Evolutionary conservation across 345 rosid genomes (phyloP), one percentile per base, ranked within the genome.

Genomic region (Kernera saxatilis): DNA sequence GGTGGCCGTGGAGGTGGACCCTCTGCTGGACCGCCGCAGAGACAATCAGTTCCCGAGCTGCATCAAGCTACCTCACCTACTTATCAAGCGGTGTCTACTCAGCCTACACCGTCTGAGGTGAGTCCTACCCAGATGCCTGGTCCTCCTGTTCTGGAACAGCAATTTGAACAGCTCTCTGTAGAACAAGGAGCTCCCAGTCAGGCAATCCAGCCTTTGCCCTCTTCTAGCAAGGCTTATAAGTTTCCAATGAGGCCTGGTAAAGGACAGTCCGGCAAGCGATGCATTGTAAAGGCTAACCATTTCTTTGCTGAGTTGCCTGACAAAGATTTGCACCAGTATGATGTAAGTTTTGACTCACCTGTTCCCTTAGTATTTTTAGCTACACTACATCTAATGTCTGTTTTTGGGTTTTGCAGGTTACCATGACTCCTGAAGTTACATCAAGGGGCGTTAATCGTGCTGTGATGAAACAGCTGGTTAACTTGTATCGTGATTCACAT

Each of bases 241-340:
- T 92, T 92, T 78, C 98, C 98, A 8, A 82, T 78, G 72, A 81
- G 97, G 50, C 98, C 98, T 57, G 97, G 95, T 18, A 86, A 76
- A 77, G 98, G 98, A 41, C 74, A 44, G 27, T 35, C 48, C 40
- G 96, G 98, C 11, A 76, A 7, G 17, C 85, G 60, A 53, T 93
- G 98, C 74, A 84, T 90, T 11, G 93, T 93, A 6, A 93, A 93
- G 82, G 98, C 98, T n/a, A 93, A 93, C 64, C 98, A 93, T 78
- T 93, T 93, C 75, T 90, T 88, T 72, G 97, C 93, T 21, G 90
- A 93, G 55, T 62, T 93, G 43, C 96, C 96, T 4, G 92, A 93
- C 78, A 93, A 88, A 69, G 98, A 93, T 83, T 78, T 93, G 82
- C 98, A 93, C 80, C 98, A 93, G 58, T 93, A 93, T 75, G 97